Base-by-base conservation (phyloP, 441 rosid species). In the Erysimum cheiri region DNA sequence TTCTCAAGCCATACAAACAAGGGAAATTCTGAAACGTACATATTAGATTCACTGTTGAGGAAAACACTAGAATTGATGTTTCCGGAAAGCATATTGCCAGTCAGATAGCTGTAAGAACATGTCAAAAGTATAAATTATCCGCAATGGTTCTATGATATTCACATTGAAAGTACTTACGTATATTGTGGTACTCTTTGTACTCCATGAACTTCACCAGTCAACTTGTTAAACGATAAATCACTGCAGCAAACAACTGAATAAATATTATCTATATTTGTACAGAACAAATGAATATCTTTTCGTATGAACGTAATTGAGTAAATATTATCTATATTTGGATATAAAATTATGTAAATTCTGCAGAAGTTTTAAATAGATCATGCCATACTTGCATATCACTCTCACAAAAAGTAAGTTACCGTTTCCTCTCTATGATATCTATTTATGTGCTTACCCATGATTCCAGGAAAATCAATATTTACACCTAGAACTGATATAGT, bases 81-180 rank as follows among this genome's bases (percentile, higher is more conserved):
- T 75, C 96, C 96, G 40, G 74, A 77, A 24, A 90, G 81, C 80
- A 67, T 52, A 78, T 92, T 92, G 71, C 84, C 81, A 6, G 77
- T 84, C 41, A 92, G 68, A 76, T 85, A 84, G 74, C 98, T 92
- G 73, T 28, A 50, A 55, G 59, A 14, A 61, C 49, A 59, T 39
- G 48, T 39, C 8, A 26, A 39, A 12, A 58, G 15, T 14, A 10
- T 57, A 57, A 4, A 36, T 36, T 36, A 40, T 40, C n/a, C n/a
- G n/a, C 6, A 24, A 6, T n/a, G 49, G 4, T n/a, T n/a, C 31
- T 17, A 6, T 35, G 9, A 15, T 36, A 13, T 64, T 17, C 32
- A 48, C 12, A 24, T 33, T 35, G 14, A 32, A 19, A 26, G 52
- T 14, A 17, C 43, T 69, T 60, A 70, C 74, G 33, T 70, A 70